These are phyloP conservation scores for Nelumbo lutea DNA, from an alignment of 164 flowering plant genomes.

Conservation along the genomic window DNA sequence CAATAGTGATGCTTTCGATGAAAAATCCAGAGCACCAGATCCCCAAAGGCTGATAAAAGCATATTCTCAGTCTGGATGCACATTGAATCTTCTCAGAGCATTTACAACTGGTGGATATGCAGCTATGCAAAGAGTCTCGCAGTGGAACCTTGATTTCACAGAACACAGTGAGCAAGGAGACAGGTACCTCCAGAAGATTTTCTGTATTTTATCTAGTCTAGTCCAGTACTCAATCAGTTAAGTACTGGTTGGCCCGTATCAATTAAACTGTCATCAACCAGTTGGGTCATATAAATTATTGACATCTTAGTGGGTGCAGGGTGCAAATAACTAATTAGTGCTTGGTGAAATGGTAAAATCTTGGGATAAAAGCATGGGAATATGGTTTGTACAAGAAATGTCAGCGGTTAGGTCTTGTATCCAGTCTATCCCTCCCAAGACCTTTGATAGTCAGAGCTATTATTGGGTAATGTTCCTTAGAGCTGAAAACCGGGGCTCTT, in stretches of 20 bases:
- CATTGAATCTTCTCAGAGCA: conserved; percentile 49
- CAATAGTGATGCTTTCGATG: conserved; percentile 40
- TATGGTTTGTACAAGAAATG: too few species aligned
- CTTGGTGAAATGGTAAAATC: too few species aligned
- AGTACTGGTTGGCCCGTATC: neutral
- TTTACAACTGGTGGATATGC: conserved; percentile 57
- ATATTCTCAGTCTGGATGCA: conserved; percentile 45
- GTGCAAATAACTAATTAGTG: too few species aligned
- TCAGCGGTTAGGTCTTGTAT: too few species aligned
- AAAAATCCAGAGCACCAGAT: conserved; percentile 43
- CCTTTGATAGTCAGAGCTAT: too few species aligned
- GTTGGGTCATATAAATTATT: too few species aligned
- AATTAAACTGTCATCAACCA: neutral
- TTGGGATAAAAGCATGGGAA: too few species aligned
- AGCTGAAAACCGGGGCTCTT: too few species aligned
- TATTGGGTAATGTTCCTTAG: too few species aligned
- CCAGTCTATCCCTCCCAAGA: too few species aligned
- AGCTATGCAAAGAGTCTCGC: conserved; percentile 44
- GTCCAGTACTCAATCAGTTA: neutral
- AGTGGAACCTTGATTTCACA: conserved; percentile 48
- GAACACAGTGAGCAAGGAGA: conserved; percentile 45
- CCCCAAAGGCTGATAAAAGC: conserved; percentile 49
- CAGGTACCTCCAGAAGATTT: conserved; percentile 19
- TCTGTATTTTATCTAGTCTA: neutral
- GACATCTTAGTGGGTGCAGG: too few species aligned